Base-by-base conservation (phyloP, 306 rosid genomes). In the Acacia melanoxylon region DNA sequence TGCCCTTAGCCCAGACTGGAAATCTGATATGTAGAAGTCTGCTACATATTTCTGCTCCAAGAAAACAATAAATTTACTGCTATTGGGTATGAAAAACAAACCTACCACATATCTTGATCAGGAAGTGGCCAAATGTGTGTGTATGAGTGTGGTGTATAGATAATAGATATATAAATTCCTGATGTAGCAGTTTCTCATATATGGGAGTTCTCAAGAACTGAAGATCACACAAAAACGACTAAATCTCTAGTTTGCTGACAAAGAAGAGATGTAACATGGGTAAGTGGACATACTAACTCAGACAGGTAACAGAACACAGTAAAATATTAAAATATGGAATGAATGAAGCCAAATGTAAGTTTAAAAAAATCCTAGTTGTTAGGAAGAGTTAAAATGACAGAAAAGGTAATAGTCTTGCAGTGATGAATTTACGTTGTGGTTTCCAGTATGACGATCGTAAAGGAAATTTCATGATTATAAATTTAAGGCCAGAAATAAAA, bases 1-100 rank as follows among this genome's bases (percentile, higher is more conserved):
- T 22, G 99, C 99, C 89, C 99, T 92, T 80, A 96, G 86, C 78
- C 99, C 99, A 70, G 99, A 86, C 83, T 96, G 98, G 85, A 92
- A 93, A 79, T 96, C 99, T 69, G 99, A 96, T 81, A 96, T 84
- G 84, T 96, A 96, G 75, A 96, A 96, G 63, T 96, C 99, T 63
- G 97, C 94, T 9, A 92, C 92, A 58, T 90, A 84, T 91, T 83
- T 96, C 99, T 96, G 99, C 79, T 58, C 83, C 83, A 40, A 22
- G 62, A 31, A 88, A 68, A 80, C 40, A 74, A 86, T 44, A 62
- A 79, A 72, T 51, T 68, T 84, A 61, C 17, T 72, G 19, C 16
- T 67, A 59, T 16, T 24, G 76, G 37, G 58, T 40, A 74, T 69
- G 62, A 80, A 75, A 78, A 68, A 62, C 37, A 40, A 1, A 61